These are phyloP conservation scores for Sclerotinia sclerotiorum DNA, from an alignment of 2,329 filamentous ascomycete species.

Conservation along the genomic window DNA sequence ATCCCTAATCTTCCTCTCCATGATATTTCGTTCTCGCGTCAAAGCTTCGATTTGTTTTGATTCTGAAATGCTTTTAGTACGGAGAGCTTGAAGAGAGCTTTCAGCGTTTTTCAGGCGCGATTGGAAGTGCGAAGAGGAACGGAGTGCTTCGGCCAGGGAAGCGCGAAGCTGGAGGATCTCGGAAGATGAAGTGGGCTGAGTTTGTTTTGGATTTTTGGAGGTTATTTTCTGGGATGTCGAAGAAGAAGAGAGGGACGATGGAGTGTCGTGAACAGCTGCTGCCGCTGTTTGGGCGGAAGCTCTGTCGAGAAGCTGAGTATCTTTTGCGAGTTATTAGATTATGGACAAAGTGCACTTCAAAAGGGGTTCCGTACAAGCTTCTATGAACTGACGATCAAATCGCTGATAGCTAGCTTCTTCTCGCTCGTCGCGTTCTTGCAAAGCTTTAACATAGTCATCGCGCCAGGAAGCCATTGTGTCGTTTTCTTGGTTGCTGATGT, in stretches of 20 bases:
- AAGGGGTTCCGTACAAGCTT: conserved; percentile 64
- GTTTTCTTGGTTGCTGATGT: conserved; percentile 23
- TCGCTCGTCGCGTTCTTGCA: conserved; percentile 69
- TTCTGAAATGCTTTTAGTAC: conserved; percentile 59
- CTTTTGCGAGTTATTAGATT: conserved; percentile 44
- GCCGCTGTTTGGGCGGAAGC: conserved; percentile 63
- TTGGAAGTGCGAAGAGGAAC: conserved; percentile 68
- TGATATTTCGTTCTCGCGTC: conserved; percentile 58
- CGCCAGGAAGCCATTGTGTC: conserved; percentile 56
- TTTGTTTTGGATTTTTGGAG: conserved; percentile 35
- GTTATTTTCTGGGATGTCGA: conserved; percentile 40
- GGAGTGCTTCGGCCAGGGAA: conserved; percentile 75
- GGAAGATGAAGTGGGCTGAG: conserved; percentile 33
- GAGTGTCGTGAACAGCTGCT: conserved; percentile 45
- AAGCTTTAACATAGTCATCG: conserved; percentile 74
- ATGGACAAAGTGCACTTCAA: not conserved
- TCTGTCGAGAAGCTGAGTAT: conserved; percentile 65
- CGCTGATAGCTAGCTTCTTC: conserved; percentile 61
- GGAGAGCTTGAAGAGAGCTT: conserved; percentile 63
- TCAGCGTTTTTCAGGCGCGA: conserved; percentile 61
- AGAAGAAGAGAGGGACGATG: conserved; percentile 35
- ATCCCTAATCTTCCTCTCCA: conserved; percentile 71
- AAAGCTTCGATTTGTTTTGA: conserved; percentile 60
- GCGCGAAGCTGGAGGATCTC: conserved; percentile 55
- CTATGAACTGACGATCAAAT: conserved; percentile 65